phyloP scores from a whole-genome alignment of 2,329 filamentous ascomycete species.

The Aureobasidium sp. region DNA sequence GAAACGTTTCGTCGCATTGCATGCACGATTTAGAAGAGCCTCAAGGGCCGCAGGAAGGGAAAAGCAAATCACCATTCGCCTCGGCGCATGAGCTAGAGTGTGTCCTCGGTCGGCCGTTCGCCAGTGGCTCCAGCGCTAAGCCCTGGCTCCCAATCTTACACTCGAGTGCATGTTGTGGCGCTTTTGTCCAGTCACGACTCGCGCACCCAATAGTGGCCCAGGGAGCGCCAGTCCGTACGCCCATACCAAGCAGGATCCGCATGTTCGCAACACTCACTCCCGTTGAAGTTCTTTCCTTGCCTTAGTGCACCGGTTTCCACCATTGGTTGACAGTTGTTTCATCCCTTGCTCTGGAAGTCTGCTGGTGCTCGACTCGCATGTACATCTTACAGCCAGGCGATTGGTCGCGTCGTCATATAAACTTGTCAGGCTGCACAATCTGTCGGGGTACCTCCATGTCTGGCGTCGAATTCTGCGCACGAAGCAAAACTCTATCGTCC shows the following conservation, averaged over 20 bases:
- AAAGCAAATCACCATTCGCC: slow-evolving; percentile 12
- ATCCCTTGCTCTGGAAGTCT: slow-evolving; percentile 26
- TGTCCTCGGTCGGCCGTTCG: slow-evolving; percentile 13
- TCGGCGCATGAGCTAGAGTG: slow-evolving; percentile 22
- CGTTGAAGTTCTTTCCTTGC: slow-evolving; percentile 10
- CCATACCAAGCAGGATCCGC: slow-evolving; percentile 1
- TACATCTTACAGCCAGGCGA: slow-evolving; percentile 1
- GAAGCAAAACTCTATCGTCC: slow-evolving; percentile 6
- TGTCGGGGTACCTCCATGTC: slow-evolving; percentile 6
- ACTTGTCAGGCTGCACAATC: slow-evolving; percentile 2
- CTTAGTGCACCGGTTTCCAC: slow-evolving; percentile 10
- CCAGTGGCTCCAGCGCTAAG: slow-evolving; percentile 11
- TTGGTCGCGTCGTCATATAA: slow-evolving; percentile 1
- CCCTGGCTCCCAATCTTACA: slow-evolving; percentile 12
- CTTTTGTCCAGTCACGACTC: slow-evolving; percentile 14
- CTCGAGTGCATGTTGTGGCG: slow-evolving; percentile 15
- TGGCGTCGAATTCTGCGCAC: slow-evolving; percentile 7
- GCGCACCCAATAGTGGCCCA: slow-evolving; percentile 4
- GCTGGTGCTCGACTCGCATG: slow-evolving; percentile 5
- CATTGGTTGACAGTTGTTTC: slow-evolving; percentile 24
- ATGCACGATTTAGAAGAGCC: slow-evolving; percentile 10
- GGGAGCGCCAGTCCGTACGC: background rate
- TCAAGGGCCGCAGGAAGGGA: slow-evolving; percentile 7
- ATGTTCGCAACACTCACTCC: slow-evolving; percentile 6
- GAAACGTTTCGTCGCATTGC: background rate